Evolutionary conservation across 306 rosid genomes (phyloP).

Genomic region (Clitoria ternatea): DNA sequence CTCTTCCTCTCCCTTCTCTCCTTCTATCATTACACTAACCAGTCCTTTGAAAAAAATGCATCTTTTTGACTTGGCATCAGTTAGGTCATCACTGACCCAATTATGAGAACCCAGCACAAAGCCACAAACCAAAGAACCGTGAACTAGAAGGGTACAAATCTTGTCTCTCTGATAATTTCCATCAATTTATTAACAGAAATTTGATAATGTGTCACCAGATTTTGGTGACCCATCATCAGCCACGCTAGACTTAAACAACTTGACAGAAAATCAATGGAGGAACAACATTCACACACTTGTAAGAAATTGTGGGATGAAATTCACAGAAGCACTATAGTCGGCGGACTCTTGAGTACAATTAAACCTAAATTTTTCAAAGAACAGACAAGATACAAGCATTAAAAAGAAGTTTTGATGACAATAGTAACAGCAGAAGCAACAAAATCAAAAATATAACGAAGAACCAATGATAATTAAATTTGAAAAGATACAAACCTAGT

Average conservation of each 20-base stretch:
- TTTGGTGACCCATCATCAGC: no score
- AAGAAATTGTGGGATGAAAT: no score
- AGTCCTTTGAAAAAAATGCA: not conserved
- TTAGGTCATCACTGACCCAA: not conserved
- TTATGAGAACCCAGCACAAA: not conserved
- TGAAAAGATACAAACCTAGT: conserved; percentile 58
- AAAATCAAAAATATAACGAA: not conserved
- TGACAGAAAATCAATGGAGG: no score
- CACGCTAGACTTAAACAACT: no score
- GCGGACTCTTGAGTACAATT: no score
- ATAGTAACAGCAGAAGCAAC: conserved; percentile 6
- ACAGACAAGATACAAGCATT: not conserved
- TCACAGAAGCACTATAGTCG: no score
- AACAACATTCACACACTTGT: no score
- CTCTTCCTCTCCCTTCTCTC: no score
- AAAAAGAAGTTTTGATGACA: not conserved
- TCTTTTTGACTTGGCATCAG: not conserved
- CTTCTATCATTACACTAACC: not conserved
- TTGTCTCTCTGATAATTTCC: no score
- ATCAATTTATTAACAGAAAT: no score
- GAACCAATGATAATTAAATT: not conserved
- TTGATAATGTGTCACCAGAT: no score
- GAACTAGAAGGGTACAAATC: not conserved
- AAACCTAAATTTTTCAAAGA: not conserved
- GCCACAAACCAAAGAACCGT: not conserved